Base-by-base conservation (phyloP, 2,329 filamentous ascomycete genomes). In the Diatrype stigma region DNA sequence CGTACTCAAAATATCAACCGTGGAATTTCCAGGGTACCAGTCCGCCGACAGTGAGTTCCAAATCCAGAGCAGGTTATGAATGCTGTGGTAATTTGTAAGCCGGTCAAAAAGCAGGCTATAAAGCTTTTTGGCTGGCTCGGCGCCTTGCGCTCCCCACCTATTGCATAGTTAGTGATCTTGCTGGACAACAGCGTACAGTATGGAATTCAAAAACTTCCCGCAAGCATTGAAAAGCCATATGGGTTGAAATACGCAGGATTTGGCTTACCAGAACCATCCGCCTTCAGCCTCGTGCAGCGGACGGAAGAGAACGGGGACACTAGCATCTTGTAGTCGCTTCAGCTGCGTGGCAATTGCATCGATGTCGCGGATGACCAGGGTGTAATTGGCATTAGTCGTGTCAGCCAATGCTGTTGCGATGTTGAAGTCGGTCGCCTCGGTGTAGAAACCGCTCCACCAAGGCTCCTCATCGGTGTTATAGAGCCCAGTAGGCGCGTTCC, bases 381-480 rank as follows among this genome's bases (percentile, higher is more conserved):
- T 72, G 64, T 78, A 78, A 63, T 78, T 75, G 21, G 73, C 68
- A 47, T 72, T 71, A 1, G 62, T 67, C 1, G 73, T 70, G 42
- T 73, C 65, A 6, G 62, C 63, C 3, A 78, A 61, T 2, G 75
- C 73, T 1, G 68, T 60, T 1, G 63, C 65, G n/a, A 78, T 58
- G 53, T 77, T 69, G 57, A 78, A 78, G 50, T 74, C 72, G 1
- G 74, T 75, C 1, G 74, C 73, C n/a, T 64, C 63, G 23, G 74
- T 76, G 63, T 79, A 78, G 64, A 79, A 78, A 6, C 75, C 75
- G 8, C 64, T 64, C 63, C 67, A 78, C 75, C 76, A 78, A n/a
- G 65, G 69, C 42, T 76, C 63, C 45, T 70, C 68, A 2, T 58
- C 62, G 1, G 68, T 76, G 54, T 78, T 72, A 55, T 75, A 76